These are phyloP conservation scores for Candida smagusa DNA, from an alignment of 1,139 yeast species.

Conservation along the genomic window DNA sequence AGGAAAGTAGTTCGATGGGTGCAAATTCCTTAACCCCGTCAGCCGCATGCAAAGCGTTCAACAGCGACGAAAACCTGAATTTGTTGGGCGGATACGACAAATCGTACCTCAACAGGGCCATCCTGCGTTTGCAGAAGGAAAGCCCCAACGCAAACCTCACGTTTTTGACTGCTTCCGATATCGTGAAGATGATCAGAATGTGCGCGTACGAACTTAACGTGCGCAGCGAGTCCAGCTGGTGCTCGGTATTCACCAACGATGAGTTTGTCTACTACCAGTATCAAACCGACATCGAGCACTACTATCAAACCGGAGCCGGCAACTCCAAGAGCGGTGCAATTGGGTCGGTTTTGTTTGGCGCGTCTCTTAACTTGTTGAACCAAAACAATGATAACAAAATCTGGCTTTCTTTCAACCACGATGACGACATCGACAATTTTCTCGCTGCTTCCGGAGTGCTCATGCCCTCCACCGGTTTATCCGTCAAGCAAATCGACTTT, in stretches of 20 bases:
- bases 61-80: constrained; percentile 12
- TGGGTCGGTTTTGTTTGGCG: constrained; percentile 31
- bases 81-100: not conserved
- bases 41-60: constrained; percentile 21
- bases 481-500: constrained; percentile 30
- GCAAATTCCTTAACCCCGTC: constrained; percentile 29
- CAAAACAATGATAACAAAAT: constrained; percentile 29
- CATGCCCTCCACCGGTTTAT: constrained; percentile 28
- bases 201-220: constrained; percentile 51
- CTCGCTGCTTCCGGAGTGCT: constrained; percentile 51
- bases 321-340: constrained; percentile 19
- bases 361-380: constrained; percentile 26
- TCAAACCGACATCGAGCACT: constrained; percentile 38
- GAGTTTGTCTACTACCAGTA: constrained; percentile 50
- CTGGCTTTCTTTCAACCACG: constrained; percentile 54
- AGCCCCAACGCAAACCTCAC: constrained; percentile 36
- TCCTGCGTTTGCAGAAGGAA: constrained; percentile 33
- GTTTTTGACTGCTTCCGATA: constrained; percentile 27
- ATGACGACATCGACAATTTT: constrained; percentile 50
- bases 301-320: constrained; percentile 24
- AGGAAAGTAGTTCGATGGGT: constrained; percentile 23
- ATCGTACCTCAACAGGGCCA: constrained; percentile 11
- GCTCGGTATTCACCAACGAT: constrained; percentile 44
- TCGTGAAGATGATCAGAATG: constrained; percentile 34
- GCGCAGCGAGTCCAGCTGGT: constrained; percentile 42